Percentiles rank a stretch among this genome's conserved stretches.
These are phyloP conservation scores for Phalaenopsis aphrodite DNA, from an alignment of 106 monocot species.

Conservation along the genomic window DNA sequence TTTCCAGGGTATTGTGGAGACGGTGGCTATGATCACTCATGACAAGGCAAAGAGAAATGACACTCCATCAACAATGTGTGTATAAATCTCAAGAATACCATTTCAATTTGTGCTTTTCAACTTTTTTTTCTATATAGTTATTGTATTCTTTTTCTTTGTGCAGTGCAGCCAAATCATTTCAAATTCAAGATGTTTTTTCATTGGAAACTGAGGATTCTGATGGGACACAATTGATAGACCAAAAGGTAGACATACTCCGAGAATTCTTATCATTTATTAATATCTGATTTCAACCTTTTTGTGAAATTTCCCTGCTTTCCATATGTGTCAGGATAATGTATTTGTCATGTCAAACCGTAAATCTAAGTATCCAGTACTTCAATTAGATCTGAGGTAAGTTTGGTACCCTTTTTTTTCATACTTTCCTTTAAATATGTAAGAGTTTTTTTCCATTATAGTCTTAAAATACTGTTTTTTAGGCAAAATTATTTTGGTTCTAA, in stretches of 20 bases:
- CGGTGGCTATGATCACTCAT: slow-evolving; percentile 88
- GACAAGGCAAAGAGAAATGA: slow-evolving; percentile 89
- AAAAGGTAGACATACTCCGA: slow-evolving; percentile 42
- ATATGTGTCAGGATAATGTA: slow-evolving; percentile 64
- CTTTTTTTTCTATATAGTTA: neutral
- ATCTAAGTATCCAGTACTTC: slow-evolving; percentile 93
- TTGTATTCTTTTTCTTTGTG: slow-evolving; percentile 5
- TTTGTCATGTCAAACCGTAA: slow-evolving; percentile 98
- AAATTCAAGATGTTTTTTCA: slow-evolving; percentile 77
- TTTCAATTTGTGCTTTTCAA: slow-evolving; percentile 8
- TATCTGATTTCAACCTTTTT: slow-evolving; percentile 4
- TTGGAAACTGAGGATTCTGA: slow-evolving; percentile 81
- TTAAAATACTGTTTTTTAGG: slow-evolving; percentile 1
- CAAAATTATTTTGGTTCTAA: neutral
- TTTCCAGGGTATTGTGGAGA: slow-evolving; percentile 82
- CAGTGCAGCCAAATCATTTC: slow-evolving; percentile 71
- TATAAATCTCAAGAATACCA: slow-evolving; percentile 12
- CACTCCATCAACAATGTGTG: slow-evolving; percentile 55
- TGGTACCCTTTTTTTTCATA: neutral
- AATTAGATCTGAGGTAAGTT: slow-evolving; percentile 80
- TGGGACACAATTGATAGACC: slow-evolving; percentile 89
- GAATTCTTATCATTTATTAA: neutral
- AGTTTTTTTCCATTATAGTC: neutral
- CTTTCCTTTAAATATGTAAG: neutral
- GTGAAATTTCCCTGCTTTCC: slow-evolving; percentile 4